phyloP scores from a whole-genome alignment of 305 asterid genomes.

The Fraxinus albicans region DNA sequence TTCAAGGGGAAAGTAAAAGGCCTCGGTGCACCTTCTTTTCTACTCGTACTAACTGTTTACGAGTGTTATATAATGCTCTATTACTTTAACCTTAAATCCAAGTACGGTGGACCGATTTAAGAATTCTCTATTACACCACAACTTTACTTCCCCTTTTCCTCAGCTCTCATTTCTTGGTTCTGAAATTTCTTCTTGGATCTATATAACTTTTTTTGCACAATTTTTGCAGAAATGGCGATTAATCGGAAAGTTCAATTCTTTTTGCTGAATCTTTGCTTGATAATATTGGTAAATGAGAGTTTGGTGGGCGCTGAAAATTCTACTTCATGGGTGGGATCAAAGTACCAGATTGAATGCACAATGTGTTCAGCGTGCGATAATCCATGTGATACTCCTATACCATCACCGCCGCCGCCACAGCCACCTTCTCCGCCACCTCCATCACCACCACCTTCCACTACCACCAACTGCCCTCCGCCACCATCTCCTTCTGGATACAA shows the following conservation, averaged over 20 bases:
- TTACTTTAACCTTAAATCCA: not conserved
- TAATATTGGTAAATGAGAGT: slow-evolving; percentile 12
- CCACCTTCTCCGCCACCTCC: slow-evolving; percentile 24
- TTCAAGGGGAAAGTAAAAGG: not conserved
- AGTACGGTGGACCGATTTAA: not conserved
- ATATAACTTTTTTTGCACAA: not conserved
- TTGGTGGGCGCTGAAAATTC: slow-evolving; percentile 17
- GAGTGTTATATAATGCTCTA: not conserved
- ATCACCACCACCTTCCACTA: not conserved
- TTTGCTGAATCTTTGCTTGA: slow-evolving; percentile 7
- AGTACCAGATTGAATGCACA: slow-evolving; percentile 84
- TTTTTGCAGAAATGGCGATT: slow-evolving; percentile 34
- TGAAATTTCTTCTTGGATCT: not conserved
- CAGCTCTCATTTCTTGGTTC: not conserved
- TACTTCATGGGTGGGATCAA: slow-evolving; percentile 74
- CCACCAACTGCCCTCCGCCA: slow-evolving; percentile 43
- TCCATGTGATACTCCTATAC: slow-evolving; percentile 62
- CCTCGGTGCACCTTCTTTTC: not conserved
- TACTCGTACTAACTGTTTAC: not conserved
- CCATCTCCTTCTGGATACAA: slow-evolving; percentile 54
- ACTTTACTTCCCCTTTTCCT: not conserved
- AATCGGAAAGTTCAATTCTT: slow-evolving; percentile 20
- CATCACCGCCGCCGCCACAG: slow-evolving; percentile 43
- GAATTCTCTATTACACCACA: not conserved
- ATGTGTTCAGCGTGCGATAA: slow-evolving; percentile 94